A percentile compares a stretch with the other conserved stretches of the same genome.
These are phyloP conservation scores for Corchorus capsularis DNA, from an alignment of 345 rosid species.

Conservation along the genomic window DNA sequence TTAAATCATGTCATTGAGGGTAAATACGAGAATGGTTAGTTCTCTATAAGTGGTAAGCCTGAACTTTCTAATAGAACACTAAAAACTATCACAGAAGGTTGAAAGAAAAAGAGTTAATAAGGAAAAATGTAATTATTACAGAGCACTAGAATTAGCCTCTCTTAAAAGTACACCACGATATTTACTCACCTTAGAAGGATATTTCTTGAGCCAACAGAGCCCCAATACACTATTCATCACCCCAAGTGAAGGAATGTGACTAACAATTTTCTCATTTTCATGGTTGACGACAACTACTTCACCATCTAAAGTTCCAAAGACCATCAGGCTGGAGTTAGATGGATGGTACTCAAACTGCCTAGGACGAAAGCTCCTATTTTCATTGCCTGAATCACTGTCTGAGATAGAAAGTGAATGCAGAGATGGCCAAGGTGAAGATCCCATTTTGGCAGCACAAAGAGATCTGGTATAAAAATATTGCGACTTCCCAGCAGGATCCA, in stretches of 20 bases:
- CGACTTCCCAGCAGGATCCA: slow-evolving; percentile 45
- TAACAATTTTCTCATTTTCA: slow-evolving; percentile 73
- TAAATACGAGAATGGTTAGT: neutral
- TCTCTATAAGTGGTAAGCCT: neutral
- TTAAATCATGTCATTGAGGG: neutral
- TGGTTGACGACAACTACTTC: slow-evolving; percentile 91
- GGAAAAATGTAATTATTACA: slow-evolving; percentile 9
- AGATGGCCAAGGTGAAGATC: slow-evolving; percentile 77
- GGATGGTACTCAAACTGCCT: slow-evolving; percentile 99
- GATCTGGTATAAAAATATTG: slow-evolving; percentile 67
- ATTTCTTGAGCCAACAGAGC: slow-evolving; percentile 90
- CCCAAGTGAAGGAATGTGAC: slow-evolving; percentile 72
- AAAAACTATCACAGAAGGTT: neutral
- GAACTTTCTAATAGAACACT: slow-evolving; percentile 7
- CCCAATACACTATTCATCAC: slow-evolving; percentile 84
- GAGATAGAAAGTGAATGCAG: slow-evolving; percentile 66
- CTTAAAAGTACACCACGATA: neutral
- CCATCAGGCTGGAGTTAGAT: slow-evolving; percentile 70
- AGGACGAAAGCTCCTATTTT: slow-evolving; percentile 60
- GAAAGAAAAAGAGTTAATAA: neutral
- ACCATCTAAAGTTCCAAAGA: slow-evolving; percentile 91
- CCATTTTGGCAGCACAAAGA: slow-evolving; percentile 88
- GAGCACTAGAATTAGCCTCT: neutral
- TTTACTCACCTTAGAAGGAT: slow-evolving; percentile 74
- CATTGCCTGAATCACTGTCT: slow-evolving; percentile 42